Conservation (phyloP, 805 yeast species). For the Schwanniomyces polymorphus region DNA sequence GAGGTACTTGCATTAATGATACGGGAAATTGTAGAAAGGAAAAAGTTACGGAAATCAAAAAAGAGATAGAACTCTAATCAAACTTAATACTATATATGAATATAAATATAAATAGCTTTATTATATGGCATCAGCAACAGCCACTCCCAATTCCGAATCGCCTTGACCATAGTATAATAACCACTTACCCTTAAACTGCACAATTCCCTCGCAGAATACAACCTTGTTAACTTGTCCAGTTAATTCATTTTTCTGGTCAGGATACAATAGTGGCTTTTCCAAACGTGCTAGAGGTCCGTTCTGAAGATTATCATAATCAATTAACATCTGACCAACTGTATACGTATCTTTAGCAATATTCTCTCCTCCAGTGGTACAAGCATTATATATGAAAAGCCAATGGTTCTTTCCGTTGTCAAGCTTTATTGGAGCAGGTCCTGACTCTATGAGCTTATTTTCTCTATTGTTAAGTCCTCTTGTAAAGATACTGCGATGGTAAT, state of each 20-base stretch:
- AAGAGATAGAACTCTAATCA: background rate
- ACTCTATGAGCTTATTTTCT: conserved; percentile 39
- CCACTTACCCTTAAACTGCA: conserved; percentile 43
- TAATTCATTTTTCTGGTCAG: conserved; percentile 33
- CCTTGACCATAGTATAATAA: conserved; percentile 44
- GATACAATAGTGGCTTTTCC: conserved; percentile 35
- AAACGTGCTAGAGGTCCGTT: conserved; percentile 38
- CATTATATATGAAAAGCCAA: conserved; percentile 39
- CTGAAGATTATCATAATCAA: conserved; percentile 35
- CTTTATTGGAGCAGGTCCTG: conserved; percentile 44
- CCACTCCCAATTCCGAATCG: conserved; percentile 43
- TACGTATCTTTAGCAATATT: conserved; percentile 30
- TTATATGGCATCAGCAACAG: conserved; percentile 22
- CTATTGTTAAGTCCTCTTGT: conserved; percentile 27
- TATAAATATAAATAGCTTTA: background rate
- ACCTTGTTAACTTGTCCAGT: conserved; percentile 42
- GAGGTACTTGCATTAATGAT: conserved; percentile 56
- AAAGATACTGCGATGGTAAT: conserved; percentile 19
- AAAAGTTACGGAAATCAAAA: conserved; percentile 8
- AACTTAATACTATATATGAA: no score
- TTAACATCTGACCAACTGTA: conserved; percentile 38
- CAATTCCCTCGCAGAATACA: conserved; percentile 44
- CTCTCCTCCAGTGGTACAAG: conserved; percentile 38
- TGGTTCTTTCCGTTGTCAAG: conserved; percentile 28
- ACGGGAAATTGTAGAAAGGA: conserved; percentile 57